Percentiles rank a stretch among this genome's conserved stretches.
Evolutionary conservation across 2,329 filamentous ascomycete species (phyloP).

Genomic region (Sphaerulina vaccinii): DNA sequence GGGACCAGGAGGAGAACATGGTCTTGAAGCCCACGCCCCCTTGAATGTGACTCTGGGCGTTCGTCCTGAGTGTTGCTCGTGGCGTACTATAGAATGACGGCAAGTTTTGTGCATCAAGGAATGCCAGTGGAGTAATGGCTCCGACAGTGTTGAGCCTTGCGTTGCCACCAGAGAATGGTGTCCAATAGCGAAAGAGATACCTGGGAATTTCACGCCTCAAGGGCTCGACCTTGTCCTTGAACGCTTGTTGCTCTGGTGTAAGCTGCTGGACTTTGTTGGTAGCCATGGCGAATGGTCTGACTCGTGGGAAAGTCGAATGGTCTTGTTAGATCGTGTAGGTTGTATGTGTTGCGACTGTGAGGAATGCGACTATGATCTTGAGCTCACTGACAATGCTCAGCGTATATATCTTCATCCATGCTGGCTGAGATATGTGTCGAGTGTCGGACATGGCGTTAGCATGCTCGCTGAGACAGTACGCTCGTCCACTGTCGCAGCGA

Average conservation of each 20-base stretch:
- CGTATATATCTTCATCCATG: neutral
- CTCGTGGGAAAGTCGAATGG: neutral
- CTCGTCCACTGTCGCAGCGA: neutral
- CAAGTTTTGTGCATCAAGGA: neutral
- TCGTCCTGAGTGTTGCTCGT: neutral
- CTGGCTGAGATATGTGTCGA: too few species aligned
- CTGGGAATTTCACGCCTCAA: neutral
- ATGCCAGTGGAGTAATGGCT: neutral
- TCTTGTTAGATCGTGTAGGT: neutral
- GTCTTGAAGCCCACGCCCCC: neutral
- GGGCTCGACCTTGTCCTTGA: neutral
- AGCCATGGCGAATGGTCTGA: neutral
- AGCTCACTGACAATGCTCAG: neutral
- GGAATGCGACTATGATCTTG: neutral
- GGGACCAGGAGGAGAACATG: neutral
- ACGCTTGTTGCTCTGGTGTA: neutral
- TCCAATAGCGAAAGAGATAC: constrained; percentile 1
- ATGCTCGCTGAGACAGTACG: neutral
- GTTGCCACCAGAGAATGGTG: neutral
- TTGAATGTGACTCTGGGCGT: neutral
- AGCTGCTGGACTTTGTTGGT: neutral
- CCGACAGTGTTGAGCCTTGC: neutral
- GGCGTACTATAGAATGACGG: neutral
- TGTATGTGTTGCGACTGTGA: neutral
- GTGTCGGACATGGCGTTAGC: neutral